Percentiles rank a stretch among this genome's conserved stretches.
Evolutionary conservation across 768 basidiomycete species (phyloP).

Genomic region (Rhizopogon vulgaris): DNA sequence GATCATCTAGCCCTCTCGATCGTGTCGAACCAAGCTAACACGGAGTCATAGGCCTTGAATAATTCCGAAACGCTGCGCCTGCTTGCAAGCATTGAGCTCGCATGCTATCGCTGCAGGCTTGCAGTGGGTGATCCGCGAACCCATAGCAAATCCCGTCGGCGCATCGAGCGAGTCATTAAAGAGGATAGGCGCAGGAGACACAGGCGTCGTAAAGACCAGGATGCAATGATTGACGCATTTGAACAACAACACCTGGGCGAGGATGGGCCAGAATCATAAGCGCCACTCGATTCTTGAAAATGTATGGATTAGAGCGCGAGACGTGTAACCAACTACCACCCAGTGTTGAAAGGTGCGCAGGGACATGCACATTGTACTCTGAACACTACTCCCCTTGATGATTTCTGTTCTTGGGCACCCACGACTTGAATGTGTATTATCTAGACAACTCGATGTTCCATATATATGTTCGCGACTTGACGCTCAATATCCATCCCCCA

Average conservation of each 20-base stretch:
- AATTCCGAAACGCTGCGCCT: conserved; percentile 78
- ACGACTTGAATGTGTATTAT: not conserved
- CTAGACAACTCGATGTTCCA: not conserved
- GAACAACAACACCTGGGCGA: conserved; percentile 42
- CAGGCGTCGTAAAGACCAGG: conserved; percentile 78
- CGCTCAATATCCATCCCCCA: not conserved
- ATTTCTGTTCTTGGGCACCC: not conserved
- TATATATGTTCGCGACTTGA: not conserved
- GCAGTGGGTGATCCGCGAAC: conserved; percentile 61
- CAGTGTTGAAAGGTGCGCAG: conserved; percentile 1
- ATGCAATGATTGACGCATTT: conserved; percentile 76
- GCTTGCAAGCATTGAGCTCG: conserved; percentile 78
- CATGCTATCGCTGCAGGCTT: conserved; percentile 72
- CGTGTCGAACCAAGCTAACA: conserved; percentile 7
- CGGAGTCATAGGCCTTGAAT: conserved; percentile 57
- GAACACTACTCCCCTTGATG: not conserved
- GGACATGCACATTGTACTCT: not conserved
- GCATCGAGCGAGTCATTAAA: conserved; percentile 76
- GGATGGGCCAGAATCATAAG: conserved; percentile 12
- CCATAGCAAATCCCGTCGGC: conserved; percentile 59
- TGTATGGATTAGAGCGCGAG: conserved; percentile 4
- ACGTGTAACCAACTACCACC: not conserved
- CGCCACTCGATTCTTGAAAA: conserved; percentile 13
- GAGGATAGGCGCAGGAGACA: conserved; percentile 79
- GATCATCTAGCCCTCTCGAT: conserved; percentile 16